These are phyloP conservation scores for Wickerhamomyces bisporus DNA, from an alignment of 805 yeast genomes.

Conservation along the genomic window DNA sequence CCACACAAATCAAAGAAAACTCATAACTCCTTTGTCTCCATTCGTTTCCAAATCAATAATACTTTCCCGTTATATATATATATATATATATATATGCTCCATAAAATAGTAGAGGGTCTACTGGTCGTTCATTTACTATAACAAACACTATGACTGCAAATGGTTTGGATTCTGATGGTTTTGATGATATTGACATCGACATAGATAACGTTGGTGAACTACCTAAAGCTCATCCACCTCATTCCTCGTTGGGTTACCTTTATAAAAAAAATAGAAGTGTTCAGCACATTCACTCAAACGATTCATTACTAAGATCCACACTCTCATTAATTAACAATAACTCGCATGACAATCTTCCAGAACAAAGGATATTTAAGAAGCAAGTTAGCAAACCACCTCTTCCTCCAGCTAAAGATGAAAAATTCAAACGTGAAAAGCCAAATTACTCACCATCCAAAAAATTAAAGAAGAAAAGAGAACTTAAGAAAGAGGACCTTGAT, in stretches of 20 bases:
- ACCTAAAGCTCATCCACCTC: not conserved
- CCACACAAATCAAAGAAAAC: no score
- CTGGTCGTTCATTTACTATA: not conserved
- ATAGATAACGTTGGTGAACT: conserved; percentile 11
- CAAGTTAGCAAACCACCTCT: not conserved
- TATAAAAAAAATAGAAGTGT: conserved; percentile 5
- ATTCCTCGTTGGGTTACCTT: conserved; percentile 8
- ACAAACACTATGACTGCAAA: not conserved
- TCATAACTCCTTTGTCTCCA: no score
- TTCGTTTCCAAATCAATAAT: no score
- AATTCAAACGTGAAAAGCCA: not conserved
- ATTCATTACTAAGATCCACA: conserved; percentile 14
- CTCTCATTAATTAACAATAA: conserved; percentile 8
- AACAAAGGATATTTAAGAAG: not conserved
- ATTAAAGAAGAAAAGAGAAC: conserved; percentile 11
- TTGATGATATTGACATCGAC: conserved; percentile 20
- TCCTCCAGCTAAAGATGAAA: not conserved
- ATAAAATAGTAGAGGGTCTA: no score
- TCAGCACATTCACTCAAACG: not conserved
- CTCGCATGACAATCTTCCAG: conserved; percentile 4
- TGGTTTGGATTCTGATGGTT: conserved; percentile 5
- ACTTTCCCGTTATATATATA: no score
- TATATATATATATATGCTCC: no score
- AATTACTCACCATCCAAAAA: conserved; percentile 19
- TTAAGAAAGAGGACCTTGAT: conserved; percentile 12